Percentiles rank a stretch among this genome's conserved stretches.
phyloP scores from a whole-genome alignment of 164 flowering plant genomes.

The Buxus sempervirens region DNA sequence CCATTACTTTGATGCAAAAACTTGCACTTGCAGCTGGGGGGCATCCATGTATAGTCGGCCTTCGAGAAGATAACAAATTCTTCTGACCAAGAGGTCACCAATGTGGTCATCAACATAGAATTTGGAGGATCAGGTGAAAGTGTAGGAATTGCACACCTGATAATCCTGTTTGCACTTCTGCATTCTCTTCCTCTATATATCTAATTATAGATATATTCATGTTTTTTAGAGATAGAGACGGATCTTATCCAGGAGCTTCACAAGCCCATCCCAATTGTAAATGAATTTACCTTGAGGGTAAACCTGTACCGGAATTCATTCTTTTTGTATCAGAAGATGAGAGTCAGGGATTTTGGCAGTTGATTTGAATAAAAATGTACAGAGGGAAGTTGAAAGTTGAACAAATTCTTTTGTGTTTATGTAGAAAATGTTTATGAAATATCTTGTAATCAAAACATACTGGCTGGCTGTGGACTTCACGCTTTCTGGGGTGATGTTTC shows the following conservation, averaged over 20 bases:
- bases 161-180: conserved; percentile 3
- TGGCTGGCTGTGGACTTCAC: too few species aligned
- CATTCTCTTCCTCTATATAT: conserved; percentile 4
- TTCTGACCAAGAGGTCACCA: not conserved
- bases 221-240: not conserved
- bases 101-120: not conserved
- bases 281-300: conserved; percentile 20
- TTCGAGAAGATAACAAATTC: not conserved
- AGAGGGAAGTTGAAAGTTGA: not conserved
- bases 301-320: not conserved
- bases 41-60: conserved; percentile 11
- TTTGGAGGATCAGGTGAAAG: conserved; percentile 9
- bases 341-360: not conserved
- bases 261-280: conserved; percentile 24
- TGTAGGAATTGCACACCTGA: conserved; percentile 2
- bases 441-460: too few species aligned
- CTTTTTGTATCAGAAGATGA: not conserved
- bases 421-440: too few species aligned
- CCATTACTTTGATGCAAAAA: not conserved
- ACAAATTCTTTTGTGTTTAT: not conserved
- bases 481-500: too few species aligned
- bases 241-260: not conserved
- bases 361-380: not conserved
- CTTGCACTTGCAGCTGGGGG: conserved; percentile 3
- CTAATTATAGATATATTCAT: not conserved